Base-by-base conservation (phyloP, 2,329 filamentous ascomycete genomes). In the Botrytis deweyae region DNA sequence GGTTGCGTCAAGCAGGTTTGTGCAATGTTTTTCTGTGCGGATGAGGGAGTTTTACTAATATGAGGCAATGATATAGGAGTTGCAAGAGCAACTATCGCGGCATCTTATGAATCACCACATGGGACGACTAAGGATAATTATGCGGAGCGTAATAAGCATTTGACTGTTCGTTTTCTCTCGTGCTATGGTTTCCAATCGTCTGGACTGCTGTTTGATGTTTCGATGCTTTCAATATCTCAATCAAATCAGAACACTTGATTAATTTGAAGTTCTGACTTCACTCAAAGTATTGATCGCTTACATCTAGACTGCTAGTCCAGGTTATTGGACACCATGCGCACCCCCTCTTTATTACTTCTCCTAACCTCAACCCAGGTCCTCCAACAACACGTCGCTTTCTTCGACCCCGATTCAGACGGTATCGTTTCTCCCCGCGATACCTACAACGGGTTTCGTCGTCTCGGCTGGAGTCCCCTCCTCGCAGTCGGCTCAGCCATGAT, bases 381-480 rank as follows among this genome's bases (percentile, higher is more conserved):
- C 4, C 85, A 87, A 77, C 87, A 88, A 76, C 87, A 88, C 78
- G 83, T 83, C 76, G 81, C 81, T 36, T 88, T 86, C 82, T 89
- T 86, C 76, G 87, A 88, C 78, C 77, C 80, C 16, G 86, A 88
- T 77, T 76, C 79, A 42, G 87, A 88, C 77, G 85, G 85, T 49
- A 80, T 88, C n/a, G 85, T 88, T 38, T 88, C 84, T 84, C 86
- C 87, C 0, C 77, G 75, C 2, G 87, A 88, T 78, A 88, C 86
- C 3, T 88, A 83, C 79, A 67, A 74, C 29, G 85, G 86, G 18
- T 86, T 86, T 77, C 81, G 83, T 63, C 79, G 80, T 7, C 82
- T 86, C 25, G 86, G 86, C 38, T 88, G 85, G 79, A 81, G 81
- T 33, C 72, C 84, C 33, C 18, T 84, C 29, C 81, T 88, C 61